Conservation (phyloP, 2,329 filamentous ascomycete species). For the Fusarium austroafricanum region DNA sequence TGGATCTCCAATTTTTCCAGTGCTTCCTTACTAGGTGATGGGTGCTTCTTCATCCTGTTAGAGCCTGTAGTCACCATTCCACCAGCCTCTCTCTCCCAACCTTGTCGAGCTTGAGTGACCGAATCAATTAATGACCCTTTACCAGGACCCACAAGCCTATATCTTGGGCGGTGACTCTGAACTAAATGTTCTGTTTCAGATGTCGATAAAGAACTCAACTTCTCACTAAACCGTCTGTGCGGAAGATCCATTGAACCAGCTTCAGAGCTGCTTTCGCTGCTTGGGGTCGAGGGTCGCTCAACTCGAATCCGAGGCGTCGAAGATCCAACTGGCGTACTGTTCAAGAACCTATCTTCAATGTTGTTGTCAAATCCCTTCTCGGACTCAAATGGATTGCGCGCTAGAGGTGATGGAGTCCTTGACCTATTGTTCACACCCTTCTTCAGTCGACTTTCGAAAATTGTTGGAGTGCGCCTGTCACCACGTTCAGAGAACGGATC, state of each 20-base stretch:
- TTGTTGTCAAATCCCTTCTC: constrained; percentile 54
- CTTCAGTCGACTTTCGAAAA: constrained; percentile 42
- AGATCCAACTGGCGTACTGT: constrained; percentile 50
- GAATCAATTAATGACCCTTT: constrained; percentile 15
- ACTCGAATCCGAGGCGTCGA: constrained; percentile 53
- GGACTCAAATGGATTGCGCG: constrained; percentile 49
- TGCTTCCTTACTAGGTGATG: constrained; percentile 57
- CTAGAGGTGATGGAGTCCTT: constrained; percentile 2
- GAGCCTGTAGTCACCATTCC: neutral
- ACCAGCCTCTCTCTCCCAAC: neutral
- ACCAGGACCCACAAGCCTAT: neutral
- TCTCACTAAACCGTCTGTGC: constrained; percentile 6
- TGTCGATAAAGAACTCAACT: neutral
- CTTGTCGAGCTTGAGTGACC: constrained; percentile 12
- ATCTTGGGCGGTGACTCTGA: neutral
- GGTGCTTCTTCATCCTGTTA: constrained; percentile 56
- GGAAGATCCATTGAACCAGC: constrained; percentile 5
- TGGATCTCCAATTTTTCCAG: constrained; percentile 54
- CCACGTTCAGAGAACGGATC: constrained; percentile 48
- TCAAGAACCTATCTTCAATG: constrained; percentile 55
- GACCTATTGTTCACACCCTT: constrained; percentile 6
- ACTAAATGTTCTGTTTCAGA: neutral
- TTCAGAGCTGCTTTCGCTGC: constrained; percentile 28
- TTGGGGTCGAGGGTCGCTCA: constrained; percentile 30
- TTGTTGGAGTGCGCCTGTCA: constrained; percentile 36